phyloP scores from a whole-genome alignment of 345 rosid species.

The Atalantia buxifolia region DNA sequence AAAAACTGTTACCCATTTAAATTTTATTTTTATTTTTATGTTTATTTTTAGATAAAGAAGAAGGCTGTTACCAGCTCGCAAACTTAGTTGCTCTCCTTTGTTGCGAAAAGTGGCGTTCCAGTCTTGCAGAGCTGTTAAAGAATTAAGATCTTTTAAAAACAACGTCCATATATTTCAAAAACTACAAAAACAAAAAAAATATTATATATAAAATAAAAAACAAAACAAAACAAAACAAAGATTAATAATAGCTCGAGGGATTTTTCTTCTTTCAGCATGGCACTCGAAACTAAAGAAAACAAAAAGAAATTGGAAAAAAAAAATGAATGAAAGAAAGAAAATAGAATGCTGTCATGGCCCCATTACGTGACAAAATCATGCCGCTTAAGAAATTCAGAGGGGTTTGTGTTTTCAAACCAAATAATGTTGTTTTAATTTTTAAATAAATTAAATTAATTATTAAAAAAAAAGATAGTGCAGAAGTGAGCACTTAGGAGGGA shows the following conservation, averaged over 20 bases:
- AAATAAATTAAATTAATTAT: not conserved
- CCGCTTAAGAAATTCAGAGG: conserved; percentile 24
- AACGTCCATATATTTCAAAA: not conserved
- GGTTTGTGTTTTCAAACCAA: not conserved
- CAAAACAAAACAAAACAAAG: too few relatives aligned
- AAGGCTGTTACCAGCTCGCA: conserved; percentile 22
- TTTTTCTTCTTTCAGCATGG: not conserved
- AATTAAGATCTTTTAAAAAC: conserved; percentile 3
- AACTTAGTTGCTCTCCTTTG: conserved; percentile 21
- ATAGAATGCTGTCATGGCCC: conserved; percentile 27
- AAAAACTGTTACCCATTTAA: conserved; percentile 3
- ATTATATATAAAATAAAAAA: too few relatives aligned
- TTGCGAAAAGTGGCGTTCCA: conserved; percentile 24
- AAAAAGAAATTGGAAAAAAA: too few relatives aligned
- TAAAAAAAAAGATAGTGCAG: too few relatives aligned
- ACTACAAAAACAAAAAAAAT: not conserved
- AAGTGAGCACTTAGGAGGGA: not conserved
- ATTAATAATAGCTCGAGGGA: not conserved
- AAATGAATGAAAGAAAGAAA: too few relatives aligned
- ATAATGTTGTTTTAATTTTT: not conserved
- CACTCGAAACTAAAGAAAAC: conserved; percentile 10
- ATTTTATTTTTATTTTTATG: not conserved
- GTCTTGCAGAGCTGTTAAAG: not conserved
- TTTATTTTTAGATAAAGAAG: conserved; percentile 5
- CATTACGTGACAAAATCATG: conserved; percentile 46